Evolutionary conservation across 192 early-diverging fungal species (phyloP).

Genomic region (Coemansia biformis): DNA sequence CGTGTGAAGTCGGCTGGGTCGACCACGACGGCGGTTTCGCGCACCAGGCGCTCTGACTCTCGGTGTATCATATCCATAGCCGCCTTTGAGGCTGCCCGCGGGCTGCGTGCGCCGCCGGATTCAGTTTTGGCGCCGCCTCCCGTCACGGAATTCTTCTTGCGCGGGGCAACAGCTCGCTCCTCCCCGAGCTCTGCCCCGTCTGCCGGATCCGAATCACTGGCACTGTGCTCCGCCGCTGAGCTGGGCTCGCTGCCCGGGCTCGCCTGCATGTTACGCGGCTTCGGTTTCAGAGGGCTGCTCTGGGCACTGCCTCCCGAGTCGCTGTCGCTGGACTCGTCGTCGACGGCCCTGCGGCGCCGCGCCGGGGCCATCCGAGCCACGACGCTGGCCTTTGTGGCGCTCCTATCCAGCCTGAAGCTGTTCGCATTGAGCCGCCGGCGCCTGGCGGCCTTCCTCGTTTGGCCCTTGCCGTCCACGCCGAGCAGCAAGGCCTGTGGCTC

Average conservation of each 20-base stretch:
- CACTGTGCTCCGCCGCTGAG: background rate
- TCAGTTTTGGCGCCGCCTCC: background rate
- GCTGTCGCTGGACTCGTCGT: constrained; percentile 12
- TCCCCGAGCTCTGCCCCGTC: too few relatives aligned
- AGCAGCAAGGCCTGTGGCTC: background rate
- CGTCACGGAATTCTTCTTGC: too few relatives aligned
- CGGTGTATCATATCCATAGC: constrained; percentile 33
- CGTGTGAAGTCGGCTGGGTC: constrained; percentile 33
- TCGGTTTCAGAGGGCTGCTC: too few relatives aligned
- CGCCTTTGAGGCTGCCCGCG: constrained; percentile 30
- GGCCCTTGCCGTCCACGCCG: background rate
- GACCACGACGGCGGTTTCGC: constrained; percentile 34
- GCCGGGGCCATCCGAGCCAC: constrained; percentile 15
- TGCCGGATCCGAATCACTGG: too few relatives aligned
- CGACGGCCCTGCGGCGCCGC: constrained; percentile 5
- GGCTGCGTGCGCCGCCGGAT: background rate
- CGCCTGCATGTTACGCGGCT: too few relatives aligned
- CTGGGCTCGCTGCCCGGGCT: background rate
- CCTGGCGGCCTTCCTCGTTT: background rate
- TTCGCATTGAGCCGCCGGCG: constrained; percentile 8
- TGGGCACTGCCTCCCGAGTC: constrained; percentile 1
- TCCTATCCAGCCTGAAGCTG: constrained; percentile 10
- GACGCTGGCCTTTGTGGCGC: constrained; percentile 10
- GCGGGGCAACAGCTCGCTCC: too few relatives aligned
- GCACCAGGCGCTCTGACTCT: constrained; percentile 42